phyloP scores from a whole-genome alignment of 306 rosid genomes.

The Carpinus fangiana region DNA sequence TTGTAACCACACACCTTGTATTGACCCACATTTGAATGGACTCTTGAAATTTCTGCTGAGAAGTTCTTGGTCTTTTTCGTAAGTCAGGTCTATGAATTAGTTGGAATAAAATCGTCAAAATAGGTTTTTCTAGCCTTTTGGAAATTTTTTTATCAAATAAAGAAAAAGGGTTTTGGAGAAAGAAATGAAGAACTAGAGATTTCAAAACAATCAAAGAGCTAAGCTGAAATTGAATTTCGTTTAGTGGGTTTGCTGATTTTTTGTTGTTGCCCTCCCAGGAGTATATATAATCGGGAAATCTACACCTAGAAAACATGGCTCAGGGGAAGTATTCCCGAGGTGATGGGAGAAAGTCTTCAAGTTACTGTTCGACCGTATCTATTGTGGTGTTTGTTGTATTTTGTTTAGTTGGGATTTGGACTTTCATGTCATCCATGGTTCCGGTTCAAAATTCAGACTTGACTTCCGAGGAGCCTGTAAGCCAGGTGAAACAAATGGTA shows the following conservation, averaged over 20 bases:
- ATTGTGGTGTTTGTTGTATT: slow-evolving; percentile 63
- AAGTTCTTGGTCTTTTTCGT: neutral
- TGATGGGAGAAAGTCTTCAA: slow-evolving; percentile 61
- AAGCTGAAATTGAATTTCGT: neutral
- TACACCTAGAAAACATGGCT: slow-evolving; percentile 48
- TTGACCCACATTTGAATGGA: neutral
- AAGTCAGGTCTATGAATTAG: neutral
- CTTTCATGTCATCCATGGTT: slow-evolving; percentile 59
- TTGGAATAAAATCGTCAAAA: neutral
- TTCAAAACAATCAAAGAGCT: neutral
- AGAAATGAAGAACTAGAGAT: neutral
- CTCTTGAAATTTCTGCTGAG: neutral
- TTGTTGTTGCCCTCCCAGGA: slow-evolving; percentile 35
- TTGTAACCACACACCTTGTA: neutral
- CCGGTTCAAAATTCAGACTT: slow-evolving; percentile 54
- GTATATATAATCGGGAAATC: slow-evolving; percentile 21
- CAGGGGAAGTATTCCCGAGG: slow-evolving; percentile 57
- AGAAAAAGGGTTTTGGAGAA: neutral
- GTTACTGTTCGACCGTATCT: slow-evolving; percentile 51
- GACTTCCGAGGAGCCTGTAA: slow-evolving; percentile 39
- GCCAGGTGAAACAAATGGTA: slow-evolving; percentile 37
- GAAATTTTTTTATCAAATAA: neutral
- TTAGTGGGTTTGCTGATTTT: slow-evolving; percentile 29
- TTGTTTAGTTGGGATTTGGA: slow-evolving; percentile 76
- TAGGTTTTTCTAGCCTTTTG: no score